These are phyloP conservation scores for Zygosaccharomyces bisporus DNA, from an alignment of 805 yeast species.

Conservation along the genomic window DNA sequence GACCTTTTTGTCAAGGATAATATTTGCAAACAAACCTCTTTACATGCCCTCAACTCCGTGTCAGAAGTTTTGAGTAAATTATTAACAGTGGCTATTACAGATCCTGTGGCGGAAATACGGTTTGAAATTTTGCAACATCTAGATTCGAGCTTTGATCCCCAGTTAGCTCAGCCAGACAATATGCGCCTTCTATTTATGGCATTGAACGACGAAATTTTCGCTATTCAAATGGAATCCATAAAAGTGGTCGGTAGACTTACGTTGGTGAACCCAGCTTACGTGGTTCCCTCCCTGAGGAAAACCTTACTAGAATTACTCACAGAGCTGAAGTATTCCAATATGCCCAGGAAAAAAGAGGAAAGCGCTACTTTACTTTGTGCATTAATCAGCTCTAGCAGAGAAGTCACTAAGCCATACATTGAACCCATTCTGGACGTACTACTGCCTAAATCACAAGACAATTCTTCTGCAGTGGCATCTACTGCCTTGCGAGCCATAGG, in stretches of 20 bases:
- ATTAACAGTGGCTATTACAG: constrained; percentile 80
- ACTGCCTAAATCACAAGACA: constrained; percentile 68
- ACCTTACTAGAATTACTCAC: constrained; percentile 81
- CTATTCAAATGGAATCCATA: constrained; percentile 74
- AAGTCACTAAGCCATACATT: constrained; percentile 84
- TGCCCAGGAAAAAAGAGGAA: constrained; percentile 77
- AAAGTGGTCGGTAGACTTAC: constrained; percentile 80
- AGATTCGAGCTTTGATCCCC: constrained; percentile 79
- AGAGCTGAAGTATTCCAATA: constrained; percentile 75
- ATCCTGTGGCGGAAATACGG: constrained; percentile 81
- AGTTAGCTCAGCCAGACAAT: constrained; percentile 89
- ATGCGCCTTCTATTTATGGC: constrained; percentile 82
- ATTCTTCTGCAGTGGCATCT: constrained; percentile 77
- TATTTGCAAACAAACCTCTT: constrained; percentile 78
- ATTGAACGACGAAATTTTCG: constrained; percentile 84
- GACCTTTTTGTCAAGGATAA: constrained; percentile 72
- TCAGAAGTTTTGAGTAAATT: constrained; percentile 79
- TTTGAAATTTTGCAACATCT: constrained; percentile 71
- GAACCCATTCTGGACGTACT: constrained; percentile 86
- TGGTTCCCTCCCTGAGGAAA: constrained; percentile 87
- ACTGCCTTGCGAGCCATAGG: constrained; percentile 85
- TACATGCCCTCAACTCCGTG: constrained; percentile 75
- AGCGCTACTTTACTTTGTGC: constrained; percentile 72
- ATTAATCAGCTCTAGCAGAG: constrained; percentile 71
- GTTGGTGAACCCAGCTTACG: constrained; percentile 87